Evolutionary conservation across 2,329 filamentous ascomycete species (phyloP).

Genomic region (Whalleya microplaca): DNA sequence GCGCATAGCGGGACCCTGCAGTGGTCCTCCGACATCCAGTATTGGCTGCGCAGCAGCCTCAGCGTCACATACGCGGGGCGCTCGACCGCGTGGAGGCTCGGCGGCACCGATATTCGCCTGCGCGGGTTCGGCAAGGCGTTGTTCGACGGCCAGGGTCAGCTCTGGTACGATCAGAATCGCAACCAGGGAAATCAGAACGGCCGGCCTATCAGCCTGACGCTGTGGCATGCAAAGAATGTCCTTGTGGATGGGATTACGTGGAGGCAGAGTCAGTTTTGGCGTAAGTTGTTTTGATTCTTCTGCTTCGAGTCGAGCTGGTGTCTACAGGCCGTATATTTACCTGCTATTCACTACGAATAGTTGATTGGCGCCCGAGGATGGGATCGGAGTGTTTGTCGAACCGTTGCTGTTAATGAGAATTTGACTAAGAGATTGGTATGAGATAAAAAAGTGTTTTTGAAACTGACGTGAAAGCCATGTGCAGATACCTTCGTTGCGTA

Average conservation of each 20-base stretch:
- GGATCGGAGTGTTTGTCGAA: too few species aligned
- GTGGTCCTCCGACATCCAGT: conserved; percentile 46
- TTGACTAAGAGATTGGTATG: background rate
- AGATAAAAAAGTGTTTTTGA: conserved; percentile 32
- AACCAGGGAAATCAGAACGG: conserved; percentile 47
- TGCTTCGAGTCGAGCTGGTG: background rate
- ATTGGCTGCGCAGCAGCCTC: conserved; percentile 52
- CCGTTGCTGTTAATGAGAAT: background rate
- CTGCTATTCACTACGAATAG: too few species aligned
- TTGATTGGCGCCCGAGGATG: too few species aligned
- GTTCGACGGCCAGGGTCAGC: conserved; percentile 49
- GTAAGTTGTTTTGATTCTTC: conserved; percentile 15
- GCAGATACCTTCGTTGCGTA: conserved; percentile 43
- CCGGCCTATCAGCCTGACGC: conserved; percentile 48
- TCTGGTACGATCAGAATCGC: conserved; percentile 50
- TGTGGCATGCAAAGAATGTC: conserved; percentile 51
- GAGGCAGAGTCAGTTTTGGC: conserved; percentile 55
- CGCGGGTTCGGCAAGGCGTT: conserved; percentile 52
- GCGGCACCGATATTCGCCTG: conserved; percentile 52
- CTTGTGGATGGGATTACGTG: conserved; percentile 49
- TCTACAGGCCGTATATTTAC: too few species aligned
- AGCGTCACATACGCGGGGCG: conserved; percentile 54
- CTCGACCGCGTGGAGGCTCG: conserved; percentile 53
- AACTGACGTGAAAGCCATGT: background rate
- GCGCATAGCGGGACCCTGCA: conserved; percentile 43